These are phyloP conservation scores for Eimeria nieschulzi DNA, from an alignment of 169 alveolate genomes.

Conservation along the genomic window DNA sequence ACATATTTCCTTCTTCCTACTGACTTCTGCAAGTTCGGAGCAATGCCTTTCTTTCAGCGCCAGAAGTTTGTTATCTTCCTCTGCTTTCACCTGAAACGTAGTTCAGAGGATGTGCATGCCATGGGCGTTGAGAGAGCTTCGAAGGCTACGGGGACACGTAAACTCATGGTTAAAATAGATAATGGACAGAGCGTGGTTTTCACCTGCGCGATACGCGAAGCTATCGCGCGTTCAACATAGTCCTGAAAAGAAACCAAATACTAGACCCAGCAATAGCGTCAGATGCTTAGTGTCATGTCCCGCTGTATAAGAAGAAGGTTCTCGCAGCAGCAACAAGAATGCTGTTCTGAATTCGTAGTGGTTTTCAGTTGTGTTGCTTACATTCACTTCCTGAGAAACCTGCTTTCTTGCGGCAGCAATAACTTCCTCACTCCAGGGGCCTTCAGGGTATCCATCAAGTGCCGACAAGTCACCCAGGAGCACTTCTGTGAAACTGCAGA, in stretches of 20 bases:
- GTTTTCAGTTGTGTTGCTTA: not conserved
- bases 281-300: too few species aligned
- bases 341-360: too few species aligned
- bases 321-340: too few species aligned
- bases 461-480: not conserved
- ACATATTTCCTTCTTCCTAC: not conserved
- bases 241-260: too few species aligned
- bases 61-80: slow-evolving; percentile 24
- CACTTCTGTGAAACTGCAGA: not conserved
- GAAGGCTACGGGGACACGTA: not conserved
- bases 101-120: not conserved
- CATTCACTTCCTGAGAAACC: slow-evolving; percentile 3
- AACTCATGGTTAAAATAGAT: too few species aligned
- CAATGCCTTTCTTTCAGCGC: slow-evolving; percentile 50
- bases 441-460: not conserved
- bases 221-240: too few species aligned
- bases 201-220: too few species aligned
- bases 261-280: too few species aligned
- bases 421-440: not conserved
- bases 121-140: not conserved
- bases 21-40: slow-evolving; percentile 51
- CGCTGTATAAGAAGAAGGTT: too few species aligned
- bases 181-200: too few species aligned
- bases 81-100: slow-evolving; percentile 14
- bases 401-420: not conserved